A percentile compares a stretch with the other conserved stretches of the same genome.
Conservation (phyloP, 2,329 filamentous ascomycete species). For the Ascochyta viciae-villosae region DNA sequence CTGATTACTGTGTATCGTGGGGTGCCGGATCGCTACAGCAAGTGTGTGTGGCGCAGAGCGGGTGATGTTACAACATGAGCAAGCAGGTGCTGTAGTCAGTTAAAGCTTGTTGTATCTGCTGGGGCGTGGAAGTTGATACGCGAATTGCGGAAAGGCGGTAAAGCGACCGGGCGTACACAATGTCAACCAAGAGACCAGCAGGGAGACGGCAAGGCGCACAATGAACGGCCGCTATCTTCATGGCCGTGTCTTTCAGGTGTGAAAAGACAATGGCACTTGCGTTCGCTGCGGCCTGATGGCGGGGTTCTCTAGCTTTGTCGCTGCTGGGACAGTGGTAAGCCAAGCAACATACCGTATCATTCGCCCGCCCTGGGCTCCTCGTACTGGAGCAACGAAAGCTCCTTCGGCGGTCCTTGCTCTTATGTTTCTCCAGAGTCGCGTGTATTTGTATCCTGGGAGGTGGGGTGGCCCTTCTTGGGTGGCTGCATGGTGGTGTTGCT, state of each 20-base stretch:
- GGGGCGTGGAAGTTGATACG: background rate
- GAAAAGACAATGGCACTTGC: background rate
- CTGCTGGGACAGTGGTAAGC: background rate
- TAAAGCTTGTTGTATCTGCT: background rate
- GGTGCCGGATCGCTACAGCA: background rate
- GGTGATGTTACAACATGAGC: background rate
- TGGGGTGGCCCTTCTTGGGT: background rate
- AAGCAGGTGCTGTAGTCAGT: background rate
- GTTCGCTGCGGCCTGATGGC: background rate
- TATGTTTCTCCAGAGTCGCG: background rate
- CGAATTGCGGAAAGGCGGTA: background rate
- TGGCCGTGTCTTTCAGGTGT: background rate
- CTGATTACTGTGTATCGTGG: background rate
- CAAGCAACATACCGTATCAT: background rate
- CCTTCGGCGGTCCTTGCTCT: background rate
- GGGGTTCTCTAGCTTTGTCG: background rate
- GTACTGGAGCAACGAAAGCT: background rate
- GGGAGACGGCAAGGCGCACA: background rate
- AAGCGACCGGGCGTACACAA: background rate
- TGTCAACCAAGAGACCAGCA: background rate
- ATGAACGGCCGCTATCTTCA: background rate
- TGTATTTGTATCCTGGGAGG: too few species aligned
- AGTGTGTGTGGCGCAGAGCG: background rate
- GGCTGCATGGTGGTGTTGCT: background rate
- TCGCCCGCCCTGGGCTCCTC: background rate